Evolutionary conservation across 1,284 basidiomycete genomes (phyloP), one percentile per base, ranked within the genome.

Genomic region (Leucocoprinus gongylophorus): DNA sequence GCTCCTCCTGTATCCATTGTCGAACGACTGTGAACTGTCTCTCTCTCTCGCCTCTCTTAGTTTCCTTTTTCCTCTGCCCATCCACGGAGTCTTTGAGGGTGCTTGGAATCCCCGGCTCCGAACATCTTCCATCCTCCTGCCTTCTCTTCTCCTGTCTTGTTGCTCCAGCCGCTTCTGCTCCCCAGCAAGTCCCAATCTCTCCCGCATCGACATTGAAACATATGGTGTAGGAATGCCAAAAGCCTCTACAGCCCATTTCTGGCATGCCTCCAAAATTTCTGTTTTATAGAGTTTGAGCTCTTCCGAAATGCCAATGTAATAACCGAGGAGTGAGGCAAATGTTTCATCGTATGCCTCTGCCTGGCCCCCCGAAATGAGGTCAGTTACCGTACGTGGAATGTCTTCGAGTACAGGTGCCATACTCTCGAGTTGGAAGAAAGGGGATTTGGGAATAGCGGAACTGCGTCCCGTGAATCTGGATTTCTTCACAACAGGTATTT

Each of bases 301-400:
- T 6, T 63, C 63, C 0, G 69, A 53, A 60, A 81, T 81, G 46
- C 73, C 64, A 44, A 82, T 58, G 68, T 94, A 95, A 72, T 83
- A 95, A 0, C 92, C 92, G 12, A 94, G 67, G 49, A 88, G 64
- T 7, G 86, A 83, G 21, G 77, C 71, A 62, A 91, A 85, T 1
- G 86, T 80, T 58, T 87, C 83, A 41, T 71, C 67, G 48, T 91
- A 63, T 0, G 80, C 78, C 5, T 77, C 73, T 32, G 71, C 66
- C 59, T 88, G 80, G 30, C 90, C 68, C 54, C 57, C 67, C 53
- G 49, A 58, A 46, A 61, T 72, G 58, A 68, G 61, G 17, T 71
- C 63, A 35, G 68, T 57, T 37, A 85, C 63, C 9, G 49, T 57
- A n/a, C 51, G 48, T 29, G 65, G 60, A 17, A 69, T 58, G 30